Conservation (phyloP, 2,329 filamentous ascomycete species). For the Rosellinia necatrix region DNA sequence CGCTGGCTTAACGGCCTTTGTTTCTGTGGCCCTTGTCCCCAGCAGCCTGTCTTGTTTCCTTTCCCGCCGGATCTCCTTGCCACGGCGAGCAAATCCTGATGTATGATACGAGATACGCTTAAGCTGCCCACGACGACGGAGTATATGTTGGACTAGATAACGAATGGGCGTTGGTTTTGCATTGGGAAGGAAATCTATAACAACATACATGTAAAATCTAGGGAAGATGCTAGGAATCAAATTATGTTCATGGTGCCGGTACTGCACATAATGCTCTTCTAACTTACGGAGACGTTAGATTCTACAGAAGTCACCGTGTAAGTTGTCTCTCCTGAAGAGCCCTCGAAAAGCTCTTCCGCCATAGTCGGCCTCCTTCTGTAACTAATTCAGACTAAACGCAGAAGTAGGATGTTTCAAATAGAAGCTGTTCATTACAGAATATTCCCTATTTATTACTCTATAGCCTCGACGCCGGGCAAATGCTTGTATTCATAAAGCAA, state of each 20-base stretch:
- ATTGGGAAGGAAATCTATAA: neutral
- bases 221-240: neutral
- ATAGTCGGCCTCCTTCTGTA: no score
- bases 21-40: constrained; percentile 28
- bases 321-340: no score
- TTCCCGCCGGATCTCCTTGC: constrained; percentile 35
- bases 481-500: neutral
- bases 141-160: neutral
- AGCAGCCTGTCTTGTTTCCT: constrained; percentile 35
- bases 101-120: neutral
- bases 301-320: no score
- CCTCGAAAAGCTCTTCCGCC: no score
- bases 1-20: constrained; percentile 40
- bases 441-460: neutral
- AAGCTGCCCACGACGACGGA: neutral
- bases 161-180: neutral
- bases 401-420: neutral
- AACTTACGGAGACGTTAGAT: no score
- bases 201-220: neutral
- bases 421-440: neutral
- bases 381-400: no score
- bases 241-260: neutral
- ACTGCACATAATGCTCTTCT: no score
- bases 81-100: constrained; percentile 2
- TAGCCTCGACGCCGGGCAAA: neutral